Base-by-base conservation (phyloP, 2,329 filamentous ascomycete species). In the Diaporthe helianthi region DNA sequence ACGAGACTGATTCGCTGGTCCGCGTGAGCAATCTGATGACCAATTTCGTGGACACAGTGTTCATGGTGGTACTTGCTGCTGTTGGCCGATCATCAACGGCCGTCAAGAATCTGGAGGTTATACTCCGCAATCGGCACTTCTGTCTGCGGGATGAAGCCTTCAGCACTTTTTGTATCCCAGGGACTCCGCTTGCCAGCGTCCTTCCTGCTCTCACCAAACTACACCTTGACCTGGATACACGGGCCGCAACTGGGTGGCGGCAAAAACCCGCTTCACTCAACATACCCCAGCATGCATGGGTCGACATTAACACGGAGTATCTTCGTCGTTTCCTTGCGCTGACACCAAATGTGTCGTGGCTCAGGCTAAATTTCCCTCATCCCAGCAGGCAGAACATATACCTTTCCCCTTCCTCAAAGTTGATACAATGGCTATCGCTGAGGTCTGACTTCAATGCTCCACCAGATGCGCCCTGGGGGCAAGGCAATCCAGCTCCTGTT, bases 301-400 rank as follows among this genome's bases (percentile, higher is more conserved):
- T 71, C 46, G 73, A 65, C 29, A 69, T 64, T 10, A 22, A 7
- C 31, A 67, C 73, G 41, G 73, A 71, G 58, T 73, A 46, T 70
- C 33, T 81, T 1, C 72, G 76, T 13, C 72, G 72, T 19, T 86
- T 87, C 60, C 75, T 87, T 6, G 73, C 74, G 1, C 76, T 76
- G 33, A 75, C 80, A 1, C 70, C 76, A 4, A 84, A 84, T 22
- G 70, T 90, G 7, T 80, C 80, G 36, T 83, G 87, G 72, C 78
- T 90, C 6, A 82, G 87, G 3, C 74, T 89, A 52, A 89, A 89
- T 72, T 84, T 86, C 36, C 72, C 74, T 15, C 12, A 41, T 9
- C 69, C 64, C 19, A 4, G 4, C 4, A 17, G n/a, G 10, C 5
- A 29, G 4, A n/a, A 6, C 12, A 47, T 9, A 26, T 69, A 9